These are phyloP conservation scores for Neophaeococcomyces mojaviensis DNA, from an alignment of 2,329 filamentous ascomycete genomes.

Conservation along the genomic window DNA sequence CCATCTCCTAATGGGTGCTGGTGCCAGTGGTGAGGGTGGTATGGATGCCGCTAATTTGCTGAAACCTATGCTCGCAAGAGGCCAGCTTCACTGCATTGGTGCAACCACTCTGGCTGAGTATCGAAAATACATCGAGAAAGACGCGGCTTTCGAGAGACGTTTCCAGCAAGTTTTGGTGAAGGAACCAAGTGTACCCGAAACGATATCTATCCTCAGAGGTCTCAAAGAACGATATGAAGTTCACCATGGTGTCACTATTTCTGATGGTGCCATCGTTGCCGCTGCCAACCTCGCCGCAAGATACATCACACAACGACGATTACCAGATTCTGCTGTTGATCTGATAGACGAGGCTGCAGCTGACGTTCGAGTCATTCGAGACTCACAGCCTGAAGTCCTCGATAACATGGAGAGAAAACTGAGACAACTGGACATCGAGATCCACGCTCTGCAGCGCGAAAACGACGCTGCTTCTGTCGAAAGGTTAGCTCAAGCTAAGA, in stretches of 20 bases:
- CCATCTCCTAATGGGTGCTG: conserved; percentile 95
- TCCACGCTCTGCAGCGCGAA: conserved; percentile 86
- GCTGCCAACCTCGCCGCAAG: conserved; percentile 86
- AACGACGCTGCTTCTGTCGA: conserved; percentile 87
- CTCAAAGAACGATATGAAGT: conserved; percentile 97
- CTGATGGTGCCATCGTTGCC: conserved; percentile 85
- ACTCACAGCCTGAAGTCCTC: conserved; percentile 92
- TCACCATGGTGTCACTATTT: conserved; percentile 94
- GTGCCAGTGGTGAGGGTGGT: conserved; percentile 86
- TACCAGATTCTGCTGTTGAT: conserved; percentile 95
- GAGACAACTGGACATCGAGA: conserved; percentile 92
- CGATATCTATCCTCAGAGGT: conserved; percentile 94
- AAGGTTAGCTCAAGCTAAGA: conserved; percentile 73
- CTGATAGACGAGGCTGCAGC: conserved; percentile 93
- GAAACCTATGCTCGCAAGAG: conserved; percentile 95
- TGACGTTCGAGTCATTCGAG: conserved; percentile 88
- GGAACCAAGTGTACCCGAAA: conserved; percentile 81
- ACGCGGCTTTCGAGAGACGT: conserved; percentile 92
- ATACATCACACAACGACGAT: conserved; percentile 81
- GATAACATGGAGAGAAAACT: conserved; percentile 87
- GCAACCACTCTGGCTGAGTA: conserved; percentile 94
- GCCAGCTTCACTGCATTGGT: conserved; percentile 95
- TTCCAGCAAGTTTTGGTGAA: conserved; percentile 98
- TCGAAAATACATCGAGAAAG: conserved; percentile 98
- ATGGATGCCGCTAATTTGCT: conserved; percentile 98